A percentile compares a stretch with the other conserved stretches of the same genome.
Evolutionary conservation across 2,329 filamentous ascomycete genomes (phyloP).

Genomic region (Aspergillus tamarii): DNA sequence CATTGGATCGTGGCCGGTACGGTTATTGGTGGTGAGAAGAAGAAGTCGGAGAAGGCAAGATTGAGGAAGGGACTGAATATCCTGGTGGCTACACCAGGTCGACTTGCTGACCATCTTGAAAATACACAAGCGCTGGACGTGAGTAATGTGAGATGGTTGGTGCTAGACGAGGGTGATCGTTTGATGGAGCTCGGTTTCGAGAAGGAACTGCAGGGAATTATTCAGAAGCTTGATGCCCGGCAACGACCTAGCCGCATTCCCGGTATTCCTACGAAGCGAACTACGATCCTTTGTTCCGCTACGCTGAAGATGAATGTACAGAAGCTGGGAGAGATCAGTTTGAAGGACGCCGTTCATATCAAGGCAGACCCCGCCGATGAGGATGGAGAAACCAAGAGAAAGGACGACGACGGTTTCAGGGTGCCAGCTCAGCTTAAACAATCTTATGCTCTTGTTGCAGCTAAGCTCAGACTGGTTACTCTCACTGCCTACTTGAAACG

Average conservation of each 20-base stretch:
- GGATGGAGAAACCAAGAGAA: slow-evolving; percentile 55
- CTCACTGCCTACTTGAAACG: slow-evolving; percentile 82
- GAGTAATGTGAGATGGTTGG: slow-evolving; percentile 86
- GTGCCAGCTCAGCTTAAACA: slow-evolving; percentile 94
- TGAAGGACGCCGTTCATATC: slow-evolving; percentile 89
- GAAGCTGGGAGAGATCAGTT: slow-evolving; percentile 87
- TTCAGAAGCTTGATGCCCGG: slow-evolving; percentile 73
- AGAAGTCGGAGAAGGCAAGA: slow-evolving; percentile 86
- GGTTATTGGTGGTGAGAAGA: slow-evolving; percentile 73
- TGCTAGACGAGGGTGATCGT: slow-evolving; percentile 95
- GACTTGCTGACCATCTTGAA: slow-evolving; percentile 87
- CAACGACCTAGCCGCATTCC: slow-evolving; percentile 65
- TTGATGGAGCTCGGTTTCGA: slow-evolving; percentile 98
- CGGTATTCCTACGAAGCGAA: slow-evolving; percentile 70
- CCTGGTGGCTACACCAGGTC: slow-evolving; percentile 88
- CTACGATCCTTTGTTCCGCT: slow-evolving; percentile 91
- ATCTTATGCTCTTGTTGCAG: slow-evolving; percentile 81
- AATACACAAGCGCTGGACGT: slow-evolving; percentile 89
- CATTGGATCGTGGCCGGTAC: slow-evolving; percentile 94
- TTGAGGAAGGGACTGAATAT: slow-evolving; percentile 95
- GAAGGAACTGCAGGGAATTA: slow-evolving; percentile 85
- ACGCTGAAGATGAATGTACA: slow-evolving; percentile 99
- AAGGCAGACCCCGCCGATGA: slow-evolving; percentile 65
- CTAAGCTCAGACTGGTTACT: slow-evolving; percentile 88
- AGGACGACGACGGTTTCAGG: slow-evolving; percentile 65